These are phyloP conservation scores for Candida maesae DNA, from an alignment of 805 yeast genomes.

Conservation along the genomic window DNA sequence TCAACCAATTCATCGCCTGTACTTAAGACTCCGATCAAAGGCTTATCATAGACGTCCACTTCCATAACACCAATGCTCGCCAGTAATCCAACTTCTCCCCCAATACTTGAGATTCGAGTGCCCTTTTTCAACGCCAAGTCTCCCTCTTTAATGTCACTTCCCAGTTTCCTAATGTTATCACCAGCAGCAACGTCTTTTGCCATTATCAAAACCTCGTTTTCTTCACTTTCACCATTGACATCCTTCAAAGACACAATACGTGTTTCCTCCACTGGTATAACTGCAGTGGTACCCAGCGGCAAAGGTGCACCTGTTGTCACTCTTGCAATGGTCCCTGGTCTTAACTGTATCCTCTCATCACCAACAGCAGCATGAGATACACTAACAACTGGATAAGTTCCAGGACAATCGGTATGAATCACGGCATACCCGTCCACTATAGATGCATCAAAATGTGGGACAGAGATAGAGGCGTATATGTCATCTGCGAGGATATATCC, in stretches of 20 bases:
- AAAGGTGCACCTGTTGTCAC: constrained; percentile 57
- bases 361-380: constrained; percentile 41
- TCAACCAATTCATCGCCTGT: constrained; percentile 51
- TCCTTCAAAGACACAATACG: constrained; percentile 29
- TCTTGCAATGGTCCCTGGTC: constrained; percentile 38
- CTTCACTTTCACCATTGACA: constrained; percentile 38
- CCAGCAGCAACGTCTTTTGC: constrained; percentile 36
- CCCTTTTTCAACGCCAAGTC: constrained; percentile 35
- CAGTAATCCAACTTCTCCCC: constrained; percentile 48
- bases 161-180: constrained; percentile 46
- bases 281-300: constrained; percentile 51
- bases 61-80: constrained; percentile 42
- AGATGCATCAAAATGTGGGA: constrained; percentile 50
- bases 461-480: constrained; percentile 34
- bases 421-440: constrained; percentile 58
- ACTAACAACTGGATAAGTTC: constrained; percentile 36
- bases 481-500: constrained; percentile 43
- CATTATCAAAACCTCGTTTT: constrained; percentile 35
- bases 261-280: constrained; percentile 53
- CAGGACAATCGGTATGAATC: constrained; percentile 41
- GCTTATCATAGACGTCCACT: constrained; percentile 39
- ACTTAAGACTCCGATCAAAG: constrained; percentile 43
- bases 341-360: constrained; percentile 18
- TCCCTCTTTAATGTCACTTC: constrained; percentile 44
- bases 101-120: constrained; percentile 34